Percentiles rank a stretch among this genome's conserved stretches.
phyloP scores from a whole-genome alignment of 2,329 filamentous ascomycete species.

The Decorospora gaudefroyi region DNA sequence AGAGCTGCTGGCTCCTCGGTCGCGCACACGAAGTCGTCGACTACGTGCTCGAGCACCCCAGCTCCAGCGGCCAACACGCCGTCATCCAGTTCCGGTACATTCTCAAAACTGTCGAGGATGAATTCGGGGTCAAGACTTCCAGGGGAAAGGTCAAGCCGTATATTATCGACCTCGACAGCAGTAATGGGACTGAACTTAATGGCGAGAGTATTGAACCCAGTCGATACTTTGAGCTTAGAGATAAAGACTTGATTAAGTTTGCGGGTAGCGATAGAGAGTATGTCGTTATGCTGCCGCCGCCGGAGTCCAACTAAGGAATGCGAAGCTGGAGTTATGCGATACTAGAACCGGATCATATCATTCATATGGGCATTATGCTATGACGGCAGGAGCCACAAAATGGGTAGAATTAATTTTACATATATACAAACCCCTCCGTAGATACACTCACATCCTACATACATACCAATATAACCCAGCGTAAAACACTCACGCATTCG shows the following conservation, averaged over 20 bases:
- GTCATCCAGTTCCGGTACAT: conserved; percentile 90
- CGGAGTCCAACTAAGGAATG: conserved; percentile 18
- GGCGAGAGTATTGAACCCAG: conserved; percentile 72
- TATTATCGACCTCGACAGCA: conserved; percentile 89
- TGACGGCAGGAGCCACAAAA: too few relatives aligned
- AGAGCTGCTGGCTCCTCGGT: conserved; percentile 90
- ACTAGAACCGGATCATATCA: too few relatives aligned
- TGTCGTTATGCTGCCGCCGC: conserved; percentile 78
- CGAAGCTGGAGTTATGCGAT: too few relatives aligned
- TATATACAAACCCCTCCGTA: too few relatives aligned
- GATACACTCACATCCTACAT: too few relatives aligned
- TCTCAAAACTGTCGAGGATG: conserved; percentile 84
- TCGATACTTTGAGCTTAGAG: conserved; percentile 81
- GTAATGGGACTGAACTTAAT: conserved; percentile 87
- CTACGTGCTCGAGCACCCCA: conserved; percentile 83
- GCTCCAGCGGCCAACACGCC: conserved; percentile 92
- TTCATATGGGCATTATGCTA: too few relatives aligned
- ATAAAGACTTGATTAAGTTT: conserved; percentile 88
- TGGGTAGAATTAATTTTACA: too few relatives aligned
- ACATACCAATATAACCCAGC: too few relatives aligned
- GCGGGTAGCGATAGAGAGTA: conserved; percentile 90
- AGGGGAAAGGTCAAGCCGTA: conserved; percentile 68
- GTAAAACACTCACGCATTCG: too few relatives aligned
- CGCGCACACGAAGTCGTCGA: conserved; percentile 81
- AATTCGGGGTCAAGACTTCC: conserved; percentile 60